phyloP scores from a whole-genome alignment of 2,329 filamentous ascomycete species.

The Thielaviopsis cerberus region DNA sequence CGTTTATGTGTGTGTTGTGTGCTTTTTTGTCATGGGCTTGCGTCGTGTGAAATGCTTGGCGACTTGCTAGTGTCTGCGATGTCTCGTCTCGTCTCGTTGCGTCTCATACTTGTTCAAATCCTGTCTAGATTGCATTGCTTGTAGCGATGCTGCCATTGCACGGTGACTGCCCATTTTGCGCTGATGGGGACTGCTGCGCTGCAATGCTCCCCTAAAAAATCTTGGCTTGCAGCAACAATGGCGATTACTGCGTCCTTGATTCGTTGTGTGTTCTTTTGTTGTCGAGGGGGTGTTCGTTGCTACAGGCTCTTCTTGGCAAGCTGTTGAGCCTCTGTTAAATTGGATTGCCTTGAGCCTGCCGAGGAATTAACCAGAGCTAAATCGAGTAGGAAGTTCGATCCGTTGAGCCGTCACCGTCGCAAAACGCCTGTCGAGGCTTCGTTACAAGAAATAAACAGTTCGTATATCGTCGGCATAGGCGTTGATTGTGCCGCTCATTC shows the following conservation, averaged over 20 bases:
- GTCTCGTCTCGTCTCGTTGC: background rate
- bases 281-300: background rate
- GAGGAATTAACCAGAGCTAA: too few relatives aligned
- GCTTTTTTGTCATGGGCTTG: background rate
- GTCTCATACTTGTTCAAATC: background rate
- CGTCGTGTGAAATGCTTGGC: background rate
- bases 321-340: too few relatives aligned
- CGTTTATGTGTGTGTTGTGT: too few relatives aligned
- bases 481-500: background rate
- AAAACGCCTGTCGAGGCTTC: too few relatives aligned
- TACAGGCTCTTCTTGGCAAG: background rate
- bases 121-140: too few relatives aligned
- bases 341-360: too few relatives aligned
- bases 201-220: background rate
- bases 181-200: background rate
- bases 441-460: too few relatives aligned
- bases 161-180: too few relatives aligned
- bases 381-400: too few relatives aligned
- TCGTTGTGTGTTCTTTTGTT: background rate
- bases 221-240: background rate
- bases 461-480: background rate
- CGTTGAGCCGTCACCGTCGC: too few relatives aligned
- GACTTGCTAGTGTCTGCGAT: background rate
- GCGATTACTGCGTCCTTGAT: background rate
- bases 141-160: too few relatives aligned